Conservation (phyloP, 2,329 filamentous ascomycete genomes). For the Fusarium clavum region DNA sequence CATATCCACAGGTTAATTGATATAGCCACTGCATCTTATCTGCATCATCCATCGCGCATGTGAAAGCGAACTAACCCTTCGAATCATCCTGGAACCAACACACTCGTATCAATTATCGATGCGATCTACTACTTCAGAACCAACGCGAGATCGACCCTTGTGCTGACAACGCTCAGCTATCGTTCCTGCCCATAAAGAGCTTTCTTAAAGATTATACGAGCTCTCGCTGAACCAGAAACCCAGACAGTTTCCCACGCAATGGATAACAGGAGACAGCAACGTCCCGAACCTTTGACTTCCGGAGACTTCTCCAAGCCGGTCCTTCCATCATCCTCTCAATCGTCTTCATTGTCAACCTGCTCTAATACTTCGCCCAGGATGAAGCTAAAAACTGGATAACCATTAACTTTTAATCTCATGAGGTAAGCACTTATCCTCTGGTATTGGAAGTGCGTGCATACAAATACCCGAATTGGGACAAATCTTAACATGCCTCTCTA, state of each 20-base stretch:
- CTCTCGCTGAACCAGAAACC: not conserved
- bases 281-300: not conserved
- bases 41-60: too few species aligned
- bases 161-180: not conserved
- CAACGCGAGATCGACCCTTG: too few species aligned
- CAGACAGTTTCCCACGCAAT: not conserved
- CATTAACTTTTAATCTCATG: not conserved
- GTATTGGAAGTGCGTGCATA: not conserved
- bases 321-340: not conserved
- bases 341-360: not conserved
- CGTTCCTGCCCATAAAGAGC: not conserved
- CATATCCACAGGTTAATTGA: not conserved
- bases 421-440: too few species aligned
- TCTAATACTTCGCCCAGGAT: not conserved
- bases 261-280: not conserved
- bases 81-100: not conserved
- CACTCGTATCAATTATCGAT: not conserved
- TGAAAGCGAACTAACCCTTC: not conserved
- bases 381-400: not conserved
- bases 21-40: not conserved
- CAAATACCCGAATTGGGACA: not conserved
- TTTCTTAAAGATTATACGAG: not conserved
- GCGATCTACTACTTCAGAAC: not conserved
- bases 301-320: not conserved
- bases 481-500: not conserved